These are phyloP conservation scores for Lepidium aucheri DNA, from an alignment of 345 rosid genomes.

Conservation along the genomic window DNA sequence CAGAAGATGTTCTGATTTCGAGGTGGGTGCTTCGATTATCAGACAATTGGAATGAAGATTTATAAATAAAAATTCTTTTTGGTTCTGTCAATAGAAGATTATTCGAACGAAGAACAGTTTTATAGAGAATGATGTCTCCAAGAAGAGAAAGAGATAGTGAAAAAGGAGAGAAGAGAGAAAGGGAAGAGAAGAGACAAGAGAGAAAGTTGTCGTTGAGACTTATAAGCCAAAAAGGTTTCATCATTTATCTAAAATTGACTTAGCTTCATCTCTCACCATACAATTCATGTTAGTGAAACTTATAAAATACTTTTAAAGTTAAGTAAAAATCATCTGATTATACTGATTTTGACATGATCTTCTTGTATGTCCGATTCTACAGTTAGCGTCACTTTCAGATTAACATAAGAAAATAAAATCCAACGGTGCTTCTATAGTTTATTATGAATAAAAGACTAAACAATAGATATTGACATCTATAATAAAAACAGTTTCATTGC, in stretches of 20 bases:
- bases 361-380: too few species aligned
- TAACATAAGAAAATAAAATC: not conserved
- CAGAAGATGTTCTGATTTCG: not conserved
- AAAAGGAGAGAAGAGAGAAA: not conserved
- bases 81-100: not conserved
- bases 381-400: not conserved
- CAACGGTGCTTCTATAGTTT: slow-evolving; percentile 11
- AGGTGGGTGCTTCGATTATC: slow-evolving; percentile 3
- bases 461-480: not conserved
- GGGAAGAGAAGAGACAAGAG: slow-evolving; percentile 12
- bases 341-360: too few species aligned
- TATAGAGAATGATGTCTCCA: slow-evolving; percentile 15
- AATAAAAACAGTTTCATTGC: not conserved
- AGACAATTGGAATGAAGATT: not conserved
- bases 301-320: not conserved
- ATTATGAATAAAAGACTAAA: not conserved
- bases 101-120: slow-evolving; percentile 10
- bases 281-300: slow-evolving; percentile 1
- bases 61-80: not conserved
- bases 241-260: slow-evolving; percentile 9
- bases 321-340: slow-evolving; percentile 1
- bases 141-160: not conserved
- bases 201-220: slow-evolving; percentile 16
- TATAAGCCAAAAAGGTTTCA: slow-evolving; percentile 16
- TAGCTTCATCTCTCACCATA: not conserved